Conservation (phyloP, 1,284 basidiomycete genomes). For the Ganoderma lucidum region DNA sequence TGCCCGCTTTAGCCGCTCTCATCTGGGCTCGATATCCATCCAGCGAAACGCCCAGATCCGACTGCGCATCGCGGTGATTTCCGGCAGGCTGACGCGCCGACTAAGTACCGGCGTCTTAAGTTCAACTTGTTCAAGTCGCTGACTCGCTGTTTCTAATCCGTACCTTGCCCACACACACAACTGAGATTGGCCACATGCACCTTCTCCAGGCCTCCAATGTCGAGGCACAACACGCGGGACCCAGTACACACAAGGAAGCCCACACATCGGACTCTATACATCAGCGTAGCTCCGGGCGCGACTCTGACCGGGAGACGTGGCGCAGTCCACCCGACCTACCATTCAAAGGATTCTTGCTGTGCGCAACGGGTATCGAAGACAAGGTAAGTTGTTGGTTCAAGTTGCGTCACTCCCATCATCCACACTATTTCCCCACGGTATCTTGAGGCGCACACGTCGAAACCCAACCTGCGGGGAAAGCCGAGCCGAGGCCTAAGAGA, state of each 20-base stretch:
- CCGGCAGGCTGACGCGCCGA: no score
- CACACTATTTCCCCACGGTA: no score
- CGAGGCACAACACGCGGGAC: conserved; percentile 69
- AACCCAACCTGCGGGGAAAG: no score
- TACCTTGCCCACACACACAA: no score
- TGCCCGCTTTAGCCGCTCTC: background rate
- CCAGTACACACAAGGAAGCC: conserved; percentile 21
- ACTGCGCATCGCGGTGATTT: no score
- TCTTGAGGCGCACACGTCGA: no score
- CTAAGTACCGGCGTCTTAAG: no score
- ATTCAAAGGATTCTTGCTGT: conserved; percentile 69
- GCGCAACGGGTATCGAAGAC: conserved; percentile 77
- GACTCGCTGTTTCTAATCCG: no score
- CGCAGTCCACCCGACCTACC: conserved; percentile 56
- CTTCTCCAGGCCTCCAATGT: conserved; percentile 74
- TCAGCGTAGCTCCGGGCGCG: conserved; percentile 34
- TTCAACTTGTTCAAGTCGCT: no score
- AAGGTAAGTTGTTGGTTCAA: conserved; percentile 52
- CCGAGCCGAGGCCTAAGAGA: no score
- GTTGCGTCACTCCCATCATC: background rate
- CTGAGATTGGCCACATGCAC: background rate
- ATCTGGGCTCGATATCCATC: background rate
- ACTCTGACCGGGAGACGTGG: conserved; percentile 39
- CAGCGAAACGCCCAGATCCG: background rate
- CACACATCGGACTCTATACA: background rate